Evolutionary conservation across 2,329 filamentous ascomycete genomes (phyloP), one percentile per base, ranked within the genome.

Genomic region (Diaporthe sp.): DNA sequence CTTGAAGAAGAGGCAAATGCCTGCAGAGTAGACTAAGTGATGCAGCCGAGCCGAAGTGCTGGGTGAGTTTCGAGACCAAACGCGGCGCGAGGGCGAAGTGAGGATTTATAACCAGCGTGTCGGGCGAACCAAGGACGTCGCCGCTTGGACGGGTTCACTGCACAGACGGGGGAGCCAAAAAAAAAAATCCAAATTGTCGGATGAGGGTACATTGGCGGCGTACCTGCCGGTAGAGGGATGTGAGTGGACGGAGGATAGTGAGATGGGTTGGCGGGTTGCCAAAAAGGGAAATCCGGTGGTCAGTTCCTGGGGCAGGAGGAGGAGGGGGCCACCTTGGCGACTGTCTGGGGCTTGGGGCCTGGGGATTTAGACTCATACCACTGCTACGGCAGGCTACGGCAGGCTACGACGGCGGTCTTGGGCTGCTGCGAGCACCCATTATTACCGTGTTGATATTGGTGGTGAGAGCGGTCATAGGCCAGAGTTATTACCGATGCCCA

Each of bases 51-150:
- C 49, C 65, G 46, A 25, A 42, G 4, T 55, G 25, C 49, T 70
- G 46, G 65, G 37, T 28, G 31, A 17, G 31, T 42, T 39, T 31
- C 15, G 34, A 42, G n/a, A 39, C 61, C 25, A 46, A 19, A 65
- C 42, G n/a, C 49, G 49, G 65, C n/a, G 15, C 9, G 49, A 55
- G 65, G 65, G 49, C 49, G 65, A 70, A 55, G 65, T 55, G 65
- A 55, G 28, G 65, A 55, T 70, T 70, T 70, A 70, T 70, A 70
- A 70, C 46, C n/a, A 53, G 65, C 34, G 46, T 68, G 46, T 28
- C 46, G 28, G 44, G 34, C 65, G 34, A 68, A 53, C 65, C 34
- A 53, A 15, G 61, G 25, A 34, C 17, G 4, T 65, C 17, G 61
- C 61, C 61, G 61, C 42, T 67, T 67, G 61, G 61, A 67, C 61